These are phyloP conservation scores for Aspergillus cristatus DNA, from an alignment of 495 filamentous ascomycete genomes.

Conservation along the genomic window DNA sequence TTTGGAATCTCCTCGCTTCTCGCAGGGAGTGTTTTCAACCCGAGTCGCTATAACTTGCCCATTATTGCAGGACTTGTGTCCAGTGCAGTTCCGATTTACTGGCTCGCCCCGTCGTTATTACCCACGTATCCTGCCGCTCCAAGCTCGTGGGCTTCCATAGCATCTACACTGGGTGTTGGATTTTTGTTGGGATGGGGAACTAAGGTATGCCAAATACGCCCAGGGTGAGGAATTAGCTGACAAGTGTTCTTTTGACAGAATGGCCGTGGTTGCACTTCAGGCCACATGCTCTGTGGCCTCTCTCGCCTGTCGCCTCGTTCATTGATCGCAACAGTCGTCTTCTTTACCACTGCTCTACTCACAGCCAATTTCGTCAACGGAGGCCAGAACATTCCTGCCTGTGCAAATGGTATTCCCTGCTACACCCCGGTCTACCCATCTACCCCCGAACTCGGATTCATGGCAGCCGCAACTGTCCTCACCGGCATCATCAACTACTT, in stretches of 20 bases:
- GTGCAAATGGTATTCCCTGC: conserved; percentile 31
- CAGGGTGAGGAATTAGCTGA: not conserved
- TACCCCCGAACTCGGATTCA: conserved; percentile 21
- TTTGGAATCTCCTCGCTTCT: conserved; percentile 48
- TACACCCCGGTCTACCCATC: conserved; percentile 41
- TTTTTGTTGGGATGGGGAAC: conserved; percentile 47
- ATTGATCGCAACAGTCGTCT: conserved; percentile 42
- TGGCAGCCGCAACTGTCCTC: conserved; percentile 21
- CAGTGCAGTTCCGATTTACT: conserved; percentile 30
- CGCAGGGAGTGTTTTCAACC: conserved; percentile 27
- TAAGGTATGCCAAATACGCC: conserved; percentile 28
- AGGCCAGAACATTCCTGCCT: conserved; percentile 25
- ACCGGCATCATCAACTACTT: conserved; percentile 25
- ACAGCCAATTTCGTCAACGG: conserved; percentile 35
- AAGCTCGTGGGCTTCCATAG: conserved; percentile 20
- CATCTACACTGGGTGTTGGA: conserved; percentile 34
- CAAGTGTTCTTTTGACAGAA: conserved; percentile 18
- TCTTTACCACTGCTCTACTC: conserved; percentile 43
- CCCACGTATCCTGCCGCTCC: conserved; percentile 30
- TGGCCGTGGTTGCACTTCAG: conserved; percentile 49
- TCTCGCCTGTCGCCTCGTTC: conserved; percentile 44
- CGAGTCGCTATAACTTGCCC: conserved; percentile 33
- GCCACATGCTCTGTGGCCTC: conserved; percentile 53
- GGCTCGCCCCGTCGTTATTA: conserved; percentile 35
- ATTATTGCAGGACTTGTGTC: conserved; percentile 40